Base-by-base conservation (phyloP, 1,139 yeast species). In the Taiozyma onychis region DNA sequence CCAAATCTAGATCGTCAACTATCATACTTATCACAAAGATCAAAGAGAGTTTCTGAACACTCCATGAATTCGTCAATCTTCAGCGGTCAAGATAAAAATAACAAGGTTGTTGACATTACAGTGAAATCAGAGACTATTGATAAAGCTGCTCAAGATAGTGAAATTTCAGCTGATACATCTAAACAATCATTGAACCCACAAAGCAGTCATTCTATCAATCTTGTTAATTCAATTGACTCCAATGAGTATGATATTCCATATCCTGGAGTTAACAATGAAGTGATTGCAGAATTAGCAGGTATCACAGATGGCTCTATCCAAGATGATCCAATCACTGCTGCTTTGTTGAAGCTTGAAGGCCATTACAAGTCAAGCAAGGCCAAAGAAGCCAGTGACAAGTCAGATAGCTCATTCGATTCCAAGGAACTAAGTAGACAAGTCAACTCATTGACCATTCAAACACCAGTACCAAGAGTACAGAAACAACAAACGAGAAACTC, bases 291-390 rank as follows among this genome's bases (percentile, higher is more conserved):
- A 60, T 73, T 88, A 48, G 91, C 93, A 1, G 85, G 85, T 3
- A 83, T 89, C 45, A 91, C 96, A 0, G 96, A 89, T 63, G 91
- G 85, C 52, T 73, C 84, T 1, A 72, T 78, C 44, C 80, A 76
- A 41, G 83, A 79, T 30, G 83, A 83, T 64, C 97, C 96, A 0
- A 73, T 90, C n/a, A 78, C 76, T 50, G 80, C 81, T 49, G 93
- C 97, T 0, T 72, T 90, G 54, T 74, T 75, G 64, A 88, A 87
- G 65, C 71, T 90, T 32, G 95, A 88, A 66, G 97, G 97, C 0
- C 80, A 75, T 41, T 76, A 69, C 45, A 51, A 54, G 35, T 59
- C 50, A 43, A 26, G 27, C 11, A 24, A 9, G 11, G n/a, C 28
- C 11, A 50, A 39, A 32, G 42, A 24, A 27, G 10, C 28, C 24